Base-by-base conservation (phyloP, 1,284 basidiomycete genomes). In the Cystobasidium pallidum region DNA sequence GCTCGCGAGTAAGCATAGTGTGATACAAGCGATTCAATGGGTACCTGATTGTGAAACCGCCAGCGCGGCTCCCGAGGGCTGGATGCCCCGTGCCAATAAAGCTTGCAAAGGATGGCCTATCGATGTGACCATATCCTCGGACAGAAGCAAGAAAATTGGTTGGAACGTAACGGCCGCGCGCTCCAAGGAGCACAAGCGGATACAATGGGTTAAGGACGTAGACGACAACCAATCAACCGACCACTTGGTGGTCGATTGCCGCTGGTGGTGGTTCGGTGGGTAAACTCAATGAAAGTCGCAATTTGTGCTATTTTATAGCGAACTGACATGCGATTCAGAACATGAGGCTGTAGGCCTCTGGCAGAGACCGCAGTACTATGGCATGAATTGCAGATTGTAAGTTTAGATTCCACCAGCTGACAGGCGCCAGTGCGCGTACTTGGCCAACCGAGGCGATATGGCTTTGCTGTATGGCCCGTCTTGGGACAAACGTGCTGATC, bases 291-390 rank as follows among this genome's bases (percentile, higher is more conserved):
- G 30, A 13, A 34, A 36, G 15, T 57, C n/a, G 32, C 26, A 28
- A 2, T 34, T 15, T 2, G 54, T n/a, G n/a, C n/a, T 11, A 1
- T 57, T 13, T 6, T 10, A 21, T 34, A 4, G 30, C 15, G 26
- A 6, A 6, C 30, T 8, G 28, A 34, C 28, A 6, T 11, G 8
- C 36, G 4, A 17, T 7, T 17, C 54, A 57, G 54, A 57, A 34
- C 54, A 57, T 32, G 54, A 57, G 54, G 54, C 30, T 19, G 34
- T n/a, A 6, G 49, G 49, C n/a, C 10, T 57, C 10, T 34, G 30
- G 30, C 28, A 36, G 17, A 34, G 32, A 19, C 54, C 54, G 19
- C 54, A 57, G 54, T 57, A 57, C 19, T 57, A 57, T n/a, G 54
- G 54, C 4, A 15, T 10, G 19, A 11, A n/a, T 8, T 57, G 54